These are phyloP conservation scores for Corylus americana DNA, from an alignment of 306 rosid genomes.

Conservation along the genomic window DNA sequence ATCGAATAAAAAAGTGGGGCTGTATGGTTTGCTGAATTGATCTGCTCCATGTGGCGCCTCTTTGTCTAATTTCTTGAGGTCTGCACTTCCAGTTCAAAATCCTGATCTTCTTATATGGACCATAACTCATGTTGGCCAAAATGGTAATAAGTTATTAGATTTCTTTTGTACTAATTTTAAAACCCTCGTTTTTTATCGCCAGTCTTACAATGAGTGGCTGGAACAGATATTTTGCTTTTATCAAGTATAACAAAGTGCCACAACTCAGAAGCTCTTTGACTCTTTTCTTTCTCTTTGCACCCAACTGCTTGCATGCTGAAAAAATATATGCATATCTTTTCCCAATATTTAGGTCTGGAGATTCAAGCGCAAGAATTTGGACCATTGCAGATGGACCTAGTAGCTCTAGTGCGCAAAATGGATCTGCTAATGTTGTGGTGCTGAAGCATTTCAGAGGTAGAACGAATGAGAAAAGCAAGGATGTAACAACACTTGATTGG, in stretches of 20 bases:
- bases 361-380: constrained; percentile 77
- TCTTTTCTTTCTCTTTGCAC: neutral
- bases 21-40: neutral
- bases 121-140: neutral
- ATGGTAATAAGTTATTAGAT: neutral
- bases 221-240: neutral
- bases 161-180: neutral
- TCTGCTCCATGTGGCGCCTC: neutral
- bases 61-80: neutral
- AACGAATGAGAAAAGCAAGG: constrained; percentile 65
- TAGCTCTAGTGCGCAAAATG: constrained; percentile 41
- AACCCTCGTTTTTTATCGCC: neutral
- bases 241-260: neutral
- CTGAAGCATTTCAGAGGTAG: constrained; percentile 59
- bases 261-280: neutral
- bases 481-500: constrained; percentile 80
- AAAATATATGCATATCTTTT: neutral
- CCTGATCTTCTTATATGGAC: neutral
- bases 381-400: constrained; percentile 41
- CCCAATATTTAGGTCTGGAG: constrained; percentile 55
- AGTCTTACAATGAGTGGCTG: neutral
- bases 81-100: neutral
- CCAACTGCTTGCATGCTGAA: neutral
- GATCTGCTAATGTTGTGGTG: constrained; percentile 38
- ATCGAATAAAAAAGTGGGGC: neutral